These are phyloP conservation scores for Entelexis sorbosivorans DNA, from an alignment of 1,139 yeast genomes.

Conservation along the genomic window DNA sequence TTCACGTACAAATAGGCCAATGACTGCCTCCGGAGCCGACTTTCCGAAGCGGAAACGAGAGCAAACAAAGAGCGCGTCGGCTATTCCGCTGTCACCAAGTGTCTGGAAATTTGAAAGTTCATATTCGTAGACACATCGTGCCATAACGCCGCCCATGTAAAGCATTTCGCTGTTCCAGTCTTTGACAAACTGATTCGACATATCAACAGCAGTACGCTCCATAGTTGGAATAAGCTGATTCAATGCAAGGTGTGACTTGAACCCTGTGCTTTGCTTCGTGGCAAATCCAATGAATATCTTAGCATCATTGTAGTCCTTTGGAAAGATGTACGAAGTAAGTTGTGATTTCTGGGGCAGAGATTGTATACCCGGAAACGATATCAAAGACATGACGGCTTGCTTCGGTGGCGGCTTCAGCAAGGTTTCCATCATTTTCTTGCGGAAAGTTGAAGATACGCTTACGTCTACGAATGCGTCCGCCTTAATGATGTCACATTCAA, in stretches of 20 bases:
- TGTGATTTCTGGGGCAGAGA: conserved; percentile 29
- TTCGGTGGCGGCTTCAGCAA: conserved; percentile 37
- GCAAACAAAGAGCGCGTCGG: conserved; percentile 15
- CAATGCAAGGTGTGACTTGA: conserved; percentile 33
- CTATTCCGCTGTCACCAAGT: not conserved
- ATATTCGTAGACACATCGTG: conserved; percentile 32
- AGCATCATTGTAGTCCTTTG: conserved; percentile 31
- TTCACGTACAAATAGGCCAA: conserved; percentile 30
- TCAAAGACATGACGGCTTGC: conserved; percentile 30
- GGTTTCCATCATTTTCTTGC: conserved; percentile 32
- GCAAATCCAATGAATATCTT: conserved; percentile 37
- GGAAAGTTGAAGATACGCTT: conserved; percentile 28
- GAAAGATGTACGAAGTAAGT: conserved; percentile 32
- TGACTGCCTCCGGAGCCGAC: conserved; percentile 32
- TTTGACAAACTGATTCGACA: conserved; percentile 34
- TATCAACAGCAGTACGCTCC: conserved; percentile 37
- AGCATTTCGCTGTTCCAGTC: conserved; percentile 36
- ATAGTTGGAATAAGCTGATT: conserved; percentile 36
- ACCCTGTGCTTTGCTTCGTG: conserved; percentile 35
- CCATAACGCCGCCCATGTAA: conserved; percentile 32
- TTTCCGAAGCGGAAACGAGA: conserved; percentile 27
- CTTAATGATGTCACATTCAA: conserved; percentile 28
- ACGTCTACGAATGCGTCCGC: conserved; percentile 30
- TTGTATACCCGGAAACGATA: conserved; percentile 21
- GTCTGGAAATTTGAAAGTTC: conserved; percentile 25